Base-by-base conservation (phyloP, 2,329 filamentous ascomycete species). In the Alternaria burnsii region DNA sequence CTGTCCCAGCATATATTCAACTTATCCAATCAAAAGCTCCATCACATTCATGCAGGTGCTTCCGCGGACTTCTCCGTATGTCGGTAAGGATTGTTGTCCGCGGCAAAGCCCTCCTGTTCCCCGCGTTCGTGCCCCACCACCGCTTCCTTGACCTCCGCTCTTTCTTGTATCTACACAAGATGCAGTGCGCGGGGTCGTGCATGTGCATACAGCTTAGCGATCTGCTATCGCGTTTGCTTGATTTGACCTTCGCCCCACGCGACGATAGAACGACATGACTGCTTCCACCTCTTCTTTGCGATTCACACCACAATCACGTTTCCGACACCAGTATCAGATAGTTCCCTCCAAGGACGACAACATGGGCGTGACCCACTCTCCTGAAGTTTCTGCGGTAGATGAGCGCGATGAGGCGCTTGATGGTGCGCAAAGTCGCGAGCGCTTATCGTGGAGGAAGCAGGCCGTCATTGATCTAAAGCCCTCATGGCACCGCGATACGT, bases 291-390 rank as follows among this genome's bases (percentile, higher is more conserved):
- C 28, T 1, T 4, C 34, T 22, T 41, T 46, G 10, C 50, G 18
- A n/a, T 28, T 22, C 5, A 16, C n/a, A 26, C 38, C 22, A 5
- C 52, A 34, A 34, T 26, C 38, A 16, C 47, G 56, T 32, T 28
- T 42, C 20, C 66, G 59, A 41, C 63, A 66, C 34, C 55, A 40
- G 18, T 72, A 71, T 43, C 46, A 65, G 11, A 71, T 71, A 63
- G 46, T 71, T 16, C 54, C 57, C 10, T 64, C 60, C 5, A 71
- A 70, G 22, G 46, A 67, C 36, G 18, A 57, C 14, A 44, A 50
- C 47, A 47, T 36, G 44, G 36, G 34, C 43, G 55, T 56, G 14
- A 48, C 24, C 22, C 16, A 43, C 16, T 59, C 60, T n/a, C 18
- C 48, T 42, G 20, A 41, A 11, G 36, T 55, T 22, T 46, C 26